These are phyloP conservation scores for Cyclotella atomus DNA, from an alignment of 108 stramenopile species.

Conservation along the genomic window DNA sequence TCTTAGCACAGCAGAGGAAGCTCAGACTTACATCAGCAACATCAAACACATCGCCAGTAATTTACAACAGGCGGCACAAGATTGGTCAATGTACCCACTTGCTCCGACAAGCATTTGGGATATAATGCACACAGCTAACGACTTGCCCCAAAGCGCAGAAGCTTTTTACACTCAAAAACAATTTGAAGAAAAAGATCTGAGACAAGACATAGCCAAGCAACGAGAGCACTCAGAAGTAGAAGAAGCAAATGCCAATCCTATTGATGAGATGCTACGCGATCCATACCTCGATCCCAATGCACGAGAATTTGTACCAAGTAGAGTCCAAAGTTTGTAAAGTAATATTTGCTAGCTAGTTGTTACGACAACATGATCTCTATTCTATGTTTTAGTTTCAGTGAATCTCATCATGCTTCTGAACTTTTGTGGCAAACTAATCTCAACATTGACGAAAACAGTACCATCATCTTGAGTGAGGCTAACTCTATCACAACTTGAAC, in stretches of 20 bases:
- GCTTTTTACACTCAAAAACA: constrained; percentile 13
- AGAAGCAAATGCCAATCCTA: not conserved
- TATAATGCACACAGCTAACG: not conserved
- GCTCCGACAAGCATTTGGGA: constrained; percentile 1
- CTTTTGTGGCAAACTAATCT: constrained; percentile 61
- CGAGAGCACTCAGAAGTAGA: not conserved
- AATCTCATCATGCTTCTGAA: constrained; percentile 42
- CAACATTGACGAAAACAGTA: constrained; percentile 41
- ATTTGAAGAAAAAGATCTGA: constrained; percentile 12
- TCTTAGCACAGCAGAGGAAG: constrained; percentile 9
- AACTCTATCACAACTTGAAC: not conserved
- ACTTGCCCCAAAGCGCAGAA: constrained; percentile 3
- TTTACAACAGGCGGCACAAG: not conserved
- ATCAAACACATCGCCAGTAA: not conserved
- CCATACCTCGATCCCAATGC: not conserved
- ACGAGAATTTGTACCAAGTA: not conserved
- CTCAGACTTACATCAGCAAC: not conserved
- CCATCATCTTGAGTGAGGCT: constrained; percentile 6
- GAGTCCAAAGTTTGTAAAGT: too few species aligned
- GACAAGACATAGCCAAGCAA: not conserved
- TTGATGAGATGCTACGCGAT: constrained; percentile 4
- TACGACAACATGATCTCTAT: too few species aligned
- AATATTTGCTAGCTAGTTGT: too few species aligned
- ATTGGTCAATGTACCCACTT: constrained; percentile 7
- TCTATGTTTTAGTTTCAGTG: not conserved